Evolutionary conservation across 176 grass and related monocot genomes (phyloP).

Genomic region (Sorghum bicolor): Sorghum_bicolor_NCBIv3 NC_012873.2:1570001-1570500

Average conservation of each 20-base stretch:
- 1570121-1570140: conserved; percentile 40
- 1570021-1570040: conserved; percentile 66
- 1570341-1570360: background rate
- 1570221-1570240: background rate
- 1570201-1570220: background rate
- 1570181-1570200: background rate
- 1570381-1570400: background rate
- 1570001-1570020: conserved; percentile 47
- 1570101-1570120: conserved; percentile 58
- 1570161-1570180: conserved; percentile 43
- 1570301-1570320: too few species aligned
- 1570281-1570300: too few species aligned
- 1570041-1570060: conserved; percentile 58
- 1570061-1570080: conserved; percentile 55
- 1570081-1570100: conserved; percentile 45
- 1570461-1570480: background rate
- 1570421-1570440: background rate
- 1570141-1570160: conserved; percentile 27
- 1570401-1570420: background rate
- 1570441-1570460: background rate
- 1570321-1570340: too few species aligned
- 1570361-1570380: background rate
- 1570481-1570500: background rate
- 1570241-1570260: background rate
- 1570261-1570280: too few species aligned